A percentile compares a stretch with the other conserved stretches of the same genome.
phyloP scores from a whole-genome alignment of 257 asterid species.

The Buddleja alternifolia region DNA sequence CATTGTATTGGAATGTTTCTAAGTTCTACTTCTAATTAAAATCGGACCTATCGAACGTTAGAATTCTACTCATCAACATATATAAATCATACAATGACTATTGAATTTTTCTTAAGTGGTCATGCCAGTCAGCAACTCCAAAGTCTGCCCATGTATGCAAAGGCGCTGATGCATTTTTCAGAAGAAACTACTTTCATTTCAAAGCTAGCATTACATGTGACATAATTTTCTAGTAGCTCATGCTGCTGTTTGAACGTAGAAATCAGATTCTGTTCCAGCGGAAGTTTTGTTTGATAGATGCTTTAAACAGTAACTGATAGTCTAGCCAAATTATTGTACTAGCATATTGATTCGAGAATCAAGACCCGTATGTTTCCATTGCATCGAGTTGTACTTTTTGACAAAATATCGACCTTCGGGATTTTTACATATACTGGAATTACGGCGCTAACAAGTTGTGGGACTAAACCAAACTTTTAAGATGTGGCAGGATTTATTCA shows the following conservation, averaged over 20 bases:
- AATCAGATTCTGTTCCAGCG: constrained; percentile 10
- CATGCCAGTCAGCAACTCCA: neutral
- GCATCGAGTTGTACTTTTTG: neutral
- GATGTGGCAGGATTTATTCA: constrained; percentile 13
- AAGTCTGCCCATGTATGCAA: neutral
- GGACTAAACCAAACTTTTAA: constrained; percentile 7
- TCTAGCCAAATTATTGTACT: constrained; percentile 4
- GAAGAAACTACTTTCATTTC: neutral
- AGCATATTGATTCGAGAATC: neutral
- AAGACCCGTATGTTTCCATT: neutral
- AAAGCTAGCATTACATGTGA: neutral
- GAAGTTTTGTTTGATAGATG: neutral
- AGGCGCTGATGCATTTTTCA: neutral
- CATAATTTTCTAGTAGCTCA: constrained; percentile 3
- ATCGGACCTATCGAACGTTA: no score
- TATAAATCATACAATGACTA: constrained; percentile 6
- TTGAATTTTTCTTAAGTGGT: constrained; percentile 10
- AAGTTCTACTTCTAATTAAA: neutral
- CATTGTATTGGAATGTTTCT: constrained; percentile 17
- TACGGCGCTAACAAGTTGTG: neutral
- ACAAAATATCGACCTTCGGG: neutral
- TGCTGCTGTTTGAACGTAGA: constrained; percentile 4
- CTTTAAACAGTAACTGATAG: constrained; percentile 1
- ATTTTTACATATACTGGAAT: neutral
- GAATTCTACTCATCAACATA: constrained; percentile 9